Base-by-base conservation (phyloP, 192 early-diverging fungal species). In the Spizellomyces punctatus region DNA sequence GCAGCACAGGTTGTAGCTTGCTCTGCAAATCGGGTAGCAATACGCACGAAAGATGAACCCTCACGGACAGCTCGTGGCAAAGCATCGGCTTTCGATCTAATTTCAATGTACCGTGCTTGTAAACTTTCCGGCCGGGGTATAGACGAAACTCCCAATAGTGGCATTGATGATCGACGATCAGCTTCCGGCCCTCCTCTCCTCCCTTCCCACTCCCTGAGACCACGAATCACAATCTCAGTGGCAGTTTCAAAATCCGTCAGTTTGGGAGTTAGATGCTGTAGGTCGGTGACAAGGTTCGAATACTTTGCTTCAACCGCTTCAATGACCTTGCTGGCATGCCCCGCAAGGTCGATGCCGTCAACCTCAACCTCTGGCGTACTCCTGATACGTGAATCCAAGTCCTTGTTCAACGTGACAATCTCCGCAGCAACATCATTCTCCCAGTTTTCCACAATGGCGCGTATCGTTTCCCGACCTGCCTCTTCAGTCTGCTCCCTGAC, bases 21-120 rank as follows among this genome's bases (percentile, higher is more conserved):
- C 3, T 36, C 27, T 36, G 27, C 27, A 36, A 36, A 36, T 36
- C 27, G 27, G 27, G 27, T 36, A 36, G 27, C 8, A 7, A 16
- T 12, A 6, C 43, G 43, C 42, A 17, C 42, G 27, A 71, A 71
- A 5, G 58, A 45, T 9, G 42, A 14, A 8, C 14, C 69, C 22
- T 63, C 59, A n/a, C 60, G 14, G 9, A 63, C 19, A 6, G 16
- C 46, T n/a, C 69, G 17, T 19, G 58, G 60, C 17, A 71, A 55
- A 16, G 8, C 12, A n/a, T 71, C 69, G 45, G 49, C 69, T 17
- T 19, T 48, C 6, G 69, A 19, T 10, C 69, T 58, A 27, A 71
- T 60, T 22, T 61, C 69, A n/a, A 71, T 57, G 58, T 71, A 71
- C 6, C 69, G 69, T 7, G 16, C 58, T 44, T 72, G 71, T 10